phyloP scores from a whole-genome alignment of 768 basidiomycete species.

The Xerocomellus chrysenteron region DNA sequence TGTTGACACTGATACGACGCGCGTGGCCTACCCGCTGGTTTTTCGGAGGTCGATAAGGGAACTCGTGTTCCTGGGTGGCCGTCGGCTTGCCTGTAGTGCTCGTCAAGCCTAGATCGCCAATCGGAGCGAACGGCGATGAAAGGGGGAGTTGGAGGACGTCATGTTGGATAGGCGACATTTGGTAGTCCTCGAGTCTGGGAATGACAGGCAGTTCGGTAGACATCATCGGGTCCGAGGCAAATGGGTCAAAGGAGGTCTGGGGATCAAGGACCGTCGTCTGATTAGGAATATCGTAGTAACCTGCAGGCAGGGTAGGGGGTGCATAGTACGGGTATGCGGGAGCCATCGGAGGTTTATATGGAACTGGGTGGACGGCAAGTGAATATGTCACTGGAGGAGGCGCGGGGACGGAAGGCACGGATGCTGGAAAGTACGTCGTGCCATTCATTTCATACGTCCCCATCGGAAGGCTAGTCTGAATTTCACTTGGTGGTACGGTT shows the following conservation, averaged over 20 bases:
- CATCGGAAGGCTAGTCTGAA: slow-evolving; percentile 5
- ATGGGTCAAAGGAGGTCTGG: slow-evolving; percentile 20
- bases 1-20: slow-evolving; percentile 38
- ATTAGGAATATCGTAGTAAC: slow-evolving; percentile 1
- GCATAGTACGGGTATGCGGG: slow-evolving; percentile 11
- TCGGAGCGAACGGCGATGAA: neutral
- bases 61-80: slow-evolving; percentile 16
- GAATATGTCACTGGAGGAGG: slow-evolving; percentile 7
- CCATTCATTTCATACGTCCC: slow-evolving; percentile 27
- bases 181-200: slow-evolving; percentile 6
- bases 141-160: neutral
- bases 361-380: slow-evolving; percentile 1
- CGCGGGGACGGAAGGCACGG: neutral
- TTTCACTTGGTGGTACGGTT: neutral
- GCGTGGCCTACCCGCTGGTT: slow-evolving; percentile 38
- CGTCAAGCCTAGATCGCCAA: neutral
- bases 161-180: neutral
- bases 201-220: slow-evolving; percentile 13
- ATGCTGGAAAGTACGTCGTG: slow-evolving; percentile 30
- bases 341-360: slow-evolving; percentile 6
- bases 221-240: slow-evolving; percentile 16
- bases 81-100: neutral
- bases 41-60: slow-evolving; percentile 35
- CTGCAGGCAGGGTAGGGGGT: slow-evolving; percentile 1
- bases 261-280: neutral